Conservation (phyloP, 2,329 filamentous ascomycete genomes). For the Akanthomyces lecanii region DNA sequence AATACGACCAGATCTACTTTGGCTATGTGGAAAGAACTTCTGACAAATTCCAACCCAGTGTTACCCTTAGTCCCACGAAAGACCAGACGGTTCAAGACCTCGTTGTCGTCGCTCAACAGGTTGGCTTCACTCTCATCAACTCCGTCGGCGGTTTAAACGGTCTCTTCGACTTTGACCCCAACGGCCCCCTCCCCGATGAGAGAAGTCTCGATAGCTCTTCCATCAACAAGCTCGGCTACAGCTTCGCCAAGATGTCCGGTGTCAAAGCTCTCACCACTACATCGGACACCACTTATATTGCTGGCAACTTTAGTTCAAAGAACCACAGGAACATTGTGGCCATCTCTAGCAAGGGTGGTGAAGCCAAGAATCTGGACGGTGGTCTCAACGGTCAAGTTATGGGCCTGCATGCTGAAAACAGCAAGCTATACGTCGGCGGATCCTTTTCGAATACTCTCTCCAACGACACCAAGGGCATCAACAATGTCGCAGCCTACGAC, state of each 20-base stretch:
- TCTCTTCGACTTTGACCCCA: constrained; percentile 81
- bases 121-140: constrained; percentile 71
- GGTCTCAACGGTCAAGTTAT: constrained; percentile 79
- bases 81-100: constrained; percentile 59
- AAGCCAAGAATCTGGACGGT: constrained; percentile 59
- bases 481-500: constrained; percentile 74
- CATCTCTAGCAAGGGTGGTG: constrained; percentile 56
- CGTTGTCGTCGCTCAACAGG: constrained; percentile 83
- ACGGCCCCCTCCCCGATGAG: constrained; percentile 46
- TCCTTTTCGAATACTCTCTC: constrained; percentile 72
- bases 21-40: constrained; percentile 76
- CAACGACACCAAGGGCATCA: constrained; percentile 59
- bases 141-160: constrained; percentile 81
- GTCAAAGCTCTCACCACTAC: constrained; percentile 65
- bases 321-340: constrained; percentile 72
- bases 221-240: constrained; percentile 71
- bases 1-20: constrained; percentile 89
- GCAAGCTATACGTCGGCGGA: constrained; percentile 74
- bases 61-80: constrained; percentile 68
- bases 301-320: constrained; percentile 74
- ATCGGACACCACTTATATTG: constrained; percentile 67
- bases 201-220: constrained; percentile 65
- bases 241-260: constrained; percentile 62
- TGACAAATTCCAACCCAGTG: constrained; percentile 68
- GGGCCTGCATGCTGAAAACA: constrained; percentile 63